Percentiles rank a stretch among this genome's conserved stretches.
phyloP scores from a whole-genome alignment of 352 stramenopile species.

The Phytophthora lateralis region DNA sequence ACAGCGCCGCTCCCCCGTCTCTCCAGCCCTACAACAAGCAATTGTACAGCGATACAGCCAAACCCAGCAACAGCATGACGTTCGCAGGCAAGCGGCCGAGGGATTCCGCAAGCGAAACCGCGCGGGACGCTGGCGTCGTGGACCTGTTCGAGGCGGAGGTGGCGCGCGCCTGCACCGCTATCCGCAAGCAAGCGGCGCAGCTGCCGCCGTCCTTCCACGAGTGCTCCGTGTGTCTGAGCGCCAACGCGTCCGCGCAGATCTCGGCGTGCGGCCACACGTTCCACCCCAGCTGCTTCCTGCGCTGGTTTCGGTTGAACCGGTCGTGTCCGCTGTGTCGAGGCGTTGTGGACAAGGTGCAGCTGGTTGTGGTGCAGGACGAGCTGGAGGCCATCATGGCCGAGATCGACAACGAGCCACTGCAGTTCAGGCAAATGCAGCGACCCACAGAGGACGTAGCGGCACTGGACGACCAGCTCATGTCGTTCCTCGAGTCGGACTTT shows the following conservation, averaged over 20 bases:
- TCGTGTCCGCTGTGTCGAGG: conserved; percentile 79
- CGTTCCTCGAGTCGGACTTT: conserved; percentile 60
- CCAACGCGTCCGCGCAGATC: conserved; percentile 79
- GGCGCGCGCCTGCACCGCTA: conserved; percentile 55
- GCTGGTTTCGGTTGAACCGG: conserved; percentile 78
- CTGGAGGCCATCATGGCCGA: conserved; percentile 82
- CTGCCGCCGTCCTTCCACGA: conserved; percentile 68
- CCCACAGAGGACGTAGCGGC: conserved; percentile 20
- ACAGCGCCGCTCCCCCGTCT: background rate
- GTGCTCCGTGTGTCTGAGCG: conserved; percentile 75
- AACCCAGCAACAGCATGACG: conserved; percentile 15
- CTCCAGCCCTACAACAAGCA: background rate
- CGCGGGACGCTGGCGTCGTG: conserved; percentile 30
- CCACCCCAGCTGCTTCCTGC: conserved; percentile 77
- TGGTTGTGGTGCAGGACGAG: conserved; percentile 68
- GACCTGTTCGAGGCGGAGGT: conserved; percentile 74
- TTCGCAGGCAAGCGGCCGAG: conserved; percentile 36
- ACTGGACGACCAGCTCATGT: conserved; percentile 49
- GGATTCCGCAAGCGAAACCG: conserved; percentile 24
- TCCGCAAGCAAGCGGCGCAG: conserved; percentile 48
- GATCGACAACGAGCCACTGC: conserved; percentile 58
- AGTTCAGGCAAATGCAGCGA: conserved; percentile 3
- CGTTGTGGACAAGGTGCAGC: conserved; percentile 60
- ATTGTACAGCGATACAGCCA: conserved; percentile 14
- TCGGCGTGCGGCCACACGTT: conserved; percentile 74